Evolutionary conservation across 2,329 filamentous ascomycete genomes (phyloP), one percentile per base, ranked within the genome.

Genomic region (Hypomyces rosellus): DNA sequence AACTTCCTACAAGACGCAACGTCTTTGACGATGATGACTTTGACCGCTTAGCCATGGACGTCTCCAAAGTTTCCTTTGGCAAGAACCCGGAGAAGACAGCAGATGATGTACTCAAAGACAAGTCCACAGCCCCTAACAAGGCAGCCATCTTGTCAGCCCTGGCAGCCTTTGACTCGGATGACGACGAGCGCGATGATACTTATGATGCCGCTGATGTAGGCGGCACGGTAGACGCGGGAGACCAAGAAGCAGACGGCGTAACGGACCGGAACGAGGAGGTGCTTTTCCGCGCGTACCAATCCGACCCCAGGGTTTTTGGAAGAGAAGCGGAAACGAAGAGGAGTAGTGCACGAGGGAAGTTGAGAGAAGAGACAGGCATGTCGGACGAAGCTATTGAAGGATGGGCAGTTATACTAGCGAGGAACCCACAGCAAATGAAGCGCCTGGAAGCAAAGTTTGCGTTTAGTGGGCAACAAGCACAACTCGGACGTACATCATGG

Each of bases 121-220:
- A 79, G 46, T 76, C 79, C 16, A 72, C 71, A 1, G 82, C 84
- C 3, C 81, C 85, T 2, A 84, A 84, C 60, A 96, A 95, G 70
- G 88, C 89, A 0, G 86, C 89, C 11, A 96, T 96, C 59, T 72
- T 96, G 20, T 88, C 91, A 3, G 92, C 92, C 0, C 80, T 97
- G 2, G 89, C 89, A 14, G 80, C 86, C 1, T 96, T 97, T 58
- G 91, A 97, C 69, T 86, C 85, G 0, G 92, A 97, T 60, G 93
- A 97, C 58, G 93, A 99, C 65, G 93, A 99, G 70, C 82, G 90
- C 34, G 93, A 99, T 66, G 93, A 99, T 65, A 97, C 92, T 0
- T 99, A 99, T 64, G 93, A 99, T 61, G 82, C 85, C 2, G 89
- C 84, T 45, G 93, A 97, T 62, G 89, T 97, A 2, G 93, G 93